Evolutionary conservation across 257 asterid genomes (phyloP).

Genomic region (Vinca minor): DNA sequence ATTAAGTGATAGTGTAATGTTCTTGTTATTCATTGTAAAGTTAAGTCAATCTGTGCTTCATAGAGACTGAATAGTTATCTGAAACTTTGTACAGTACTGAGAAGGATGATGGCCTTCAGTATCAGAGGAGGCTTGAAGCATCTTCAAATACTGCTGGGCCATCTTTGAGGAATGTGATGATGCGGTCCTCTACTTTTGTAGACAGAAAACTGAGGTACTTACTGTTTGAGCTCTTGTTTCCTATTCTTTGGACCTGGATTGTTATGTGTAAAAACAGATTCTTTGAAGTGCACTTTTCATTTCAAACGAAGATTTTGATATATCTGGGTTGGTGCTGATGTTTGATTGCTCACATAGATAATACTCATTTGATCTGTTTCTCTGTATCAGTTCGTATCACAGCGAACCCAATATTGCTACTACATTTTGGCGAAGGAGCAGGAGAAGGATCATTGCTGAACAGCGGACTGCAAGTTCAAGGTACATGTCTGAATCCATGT

Average conservation of each 20-base stretch:
- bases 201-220: constrained; percentile 78
- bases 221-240: constrained; percentile 16
- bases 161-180: constrained; percentile 73
- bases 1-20: background rate
- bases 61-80: constrained; percentile 6
- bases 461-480: constrained; percentile 96
- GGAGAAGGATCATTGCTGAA: constrained; percentile 79
- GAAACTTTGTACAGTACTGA: constrained; percentile 47
- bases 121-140: constrained; percentile 66
- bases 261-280: background rate
- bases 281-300: constrained; percentile 3
- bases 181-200: constrained; percentile 64
- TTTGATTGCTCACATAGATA: background rate
- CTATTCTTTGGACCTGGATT: constrained; percentile 5
- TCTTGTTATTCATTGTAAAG: background rate
- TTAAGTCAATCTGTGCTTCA: constrained; percentile 12
- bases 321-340: background rate
- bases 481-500: constrained; percentile 33
- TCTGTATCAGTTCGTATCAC: constrained; percentile 61
- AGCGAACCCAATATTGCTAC: constrained; percentile 92
- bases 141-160: constrained; percentile 74
- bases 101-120: constrained; percentile 67
- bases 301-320: background rate
- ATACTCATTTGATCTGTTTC: constrained; percentile 22
- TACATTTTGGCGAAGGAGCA: constrained; percentile 91